Evolutionary conservation across 1,284 basidiomycete species (phyloP), one percentile per base, ranked within the genome.

Genomic region (Ganoderma meredithae): DNA sequence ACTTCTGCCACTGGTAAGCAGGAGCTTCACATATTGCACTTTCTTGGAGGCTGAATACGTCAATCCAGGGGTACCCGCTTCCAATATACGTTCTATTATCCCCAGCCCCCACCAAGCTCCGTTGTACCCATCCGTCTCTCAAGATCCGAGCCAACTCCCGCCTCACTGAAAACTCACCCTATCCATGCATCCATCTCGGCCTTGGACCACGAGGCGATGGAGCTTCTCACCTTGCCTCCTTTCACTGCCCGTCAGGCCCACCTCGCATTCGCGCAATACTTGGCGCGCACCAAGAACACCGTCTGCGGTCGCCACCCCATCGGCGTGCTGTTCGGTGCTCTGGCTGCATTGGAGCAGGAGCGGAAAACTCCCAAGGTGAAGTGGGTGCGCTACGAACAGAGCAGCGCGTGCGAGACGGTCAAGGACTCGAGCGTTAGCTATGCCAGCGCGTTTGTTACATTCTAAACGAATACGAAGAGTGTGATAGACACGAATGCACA

Each of bases 271-370:
- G 83, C 88, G 1, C 81, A 83, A 7, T 99, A 99, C 77, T 85
- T 99, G 1, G 79, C 83, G 19, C 80, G 85, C 69, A 99, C 97
- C 22, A 89, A 92, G 83, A 99, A 99, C 81, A 99, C 98, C 0
- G 97, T 99, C 55, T 99, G 98, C 75, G 97, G 98, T 0, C 84
- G 96, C 62, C 96, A 98, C 77, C 96, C 98, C 0, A 98, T 99
- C 69, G 95, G 96, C 0, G 93, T 99, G 0, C 83, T 99, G 5
- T 83, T 99, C 5, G 92, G 91, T 5, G 91, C 95, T 2, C 79
- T 98, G 44, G 77, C 88, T 1, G 80, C 82, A 6, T 77, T 97
- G 36, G 88, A 95, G 77, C 81, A 81, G 60, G 81, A 84, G 49
- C 79, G 82, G 40, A 80, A 78, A 25, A 78, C 79, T 8, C 78